Conservation (phyloP, 1,284 basidiomycete genomes). For the Schizophyllum commune region DNA sequence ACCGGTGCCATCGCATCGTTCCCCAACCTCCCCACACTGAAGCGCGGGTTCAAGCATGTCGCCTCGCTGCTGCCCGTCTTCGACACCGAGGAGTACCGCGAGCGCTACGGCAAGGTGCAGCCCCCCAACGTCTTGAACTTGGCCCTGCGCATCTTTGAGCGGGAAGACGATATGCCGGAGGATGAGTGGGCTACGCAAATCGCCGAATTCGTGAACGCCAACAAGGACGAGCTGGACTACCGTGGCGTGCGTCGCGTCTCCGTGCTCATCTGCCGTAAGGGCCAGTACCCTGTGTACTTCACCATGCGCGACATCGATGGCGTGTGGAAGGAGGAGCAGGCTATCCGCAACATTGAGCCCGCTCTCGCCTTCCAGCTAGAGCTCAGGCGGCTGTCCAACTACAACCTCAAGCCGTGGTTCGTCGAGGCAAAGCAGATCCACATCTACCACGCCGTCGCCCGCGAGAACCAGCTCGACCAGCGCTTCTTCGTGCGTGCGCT, state of each 20-base stretch:
- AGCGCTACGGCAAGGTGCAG: constrained; percentile 70
- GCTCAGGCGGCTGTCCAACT: constrained; percentile 92
- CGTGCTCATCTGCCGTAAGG: constrained; percentile 85
- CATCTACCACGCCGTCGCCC: constrained; percentile 93
- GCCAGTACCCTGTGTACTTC: constrained; percentile 92
- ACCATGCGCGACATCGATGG: constrained; percentile 79
- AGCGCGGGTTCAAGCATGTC: constrained; percentile 69
- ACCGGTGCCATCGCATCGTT: constrained; percentile 89
- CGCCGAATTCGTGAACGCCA: constrained; percentile 67
- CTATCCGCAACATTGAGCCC: constrained; percentile 98
- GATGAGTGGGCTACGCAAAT: constrained; percentile 75
- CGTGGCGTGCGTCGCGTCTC: constrained; percentile 91
- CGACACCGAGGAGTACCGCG: constrained; percentile 60
- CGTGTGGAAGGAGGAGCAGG: constrained; percentile 88
- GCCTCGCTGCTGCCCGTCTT: constrained; percentile 65
- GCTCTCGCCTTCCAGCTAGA: constrained; percentile 98
- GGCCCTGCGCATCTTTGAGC: constrained; percentile 79
- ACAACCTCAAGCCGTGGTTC: constrained; percentile 91
- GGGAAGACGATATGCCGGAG: constrained; percentile 72
- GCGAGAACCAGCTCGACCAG: constrained; percentile 93
- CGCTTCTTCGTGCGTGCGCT: constrained; percentile 98
- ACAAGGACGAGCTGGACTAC: constrained; percentile 52
- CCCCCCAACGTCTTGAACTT: constrained; percentile 92
- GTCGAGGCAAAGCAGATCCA: constrained; percentile 94
- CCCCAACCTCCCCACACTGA: constrained; percentile 65